phyloP scores from a whole-genome alignment of 2,329 filamentous ascomycete genomes.

The Colletotrichum neosansevieriae region DNA sequence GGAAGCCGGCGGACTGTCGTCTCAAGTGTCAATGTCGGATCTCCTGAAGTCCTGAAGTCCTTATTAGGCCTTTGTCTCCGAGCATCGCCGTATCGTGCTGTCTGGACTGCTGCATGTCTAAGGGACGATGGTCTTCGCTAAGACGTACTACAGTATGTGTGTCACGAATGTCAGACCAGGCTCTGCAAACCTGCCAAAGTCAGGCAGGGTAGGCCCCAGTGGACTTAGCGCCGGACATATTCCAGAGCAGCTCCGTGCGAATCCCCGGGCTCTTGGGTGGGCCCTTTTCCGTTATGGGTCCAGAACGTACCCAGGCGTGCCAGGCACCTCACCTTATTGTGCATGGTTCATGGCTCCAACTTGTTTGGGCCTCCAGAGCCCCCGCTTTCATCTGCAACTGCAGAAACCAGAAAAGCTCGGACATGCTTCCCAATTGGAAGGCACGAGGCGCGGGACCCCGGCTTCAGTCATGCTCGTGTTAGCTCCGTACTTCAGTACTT shows the following conservation, averaged over 20 bases:
- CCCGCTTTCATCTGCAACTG: constrained; percentile 24
- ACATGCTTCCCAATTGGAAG: constrained; percentile 41
- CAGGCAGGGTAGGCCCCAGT: constrained; percentile 16
- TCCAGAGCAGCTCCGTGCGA: constrained; percentile 37
- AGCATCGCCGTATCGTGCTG: neutral
- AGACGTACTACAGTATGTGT: constrained; percentile 37
- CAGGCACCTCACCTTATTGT: neutral
- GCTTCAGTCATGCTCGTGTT: constrained; percentile 14
- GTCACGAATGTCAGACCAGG: constrained; percentile 34
- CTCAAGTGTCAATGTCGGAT: neutral
- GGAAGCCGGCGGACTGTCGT: constrained; percentile 4
- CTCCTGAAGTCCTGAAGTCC: constrained; percentile 4
- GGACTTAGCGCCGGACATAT: constrained; percentile 30
- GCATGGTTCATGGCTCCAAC: neutral
- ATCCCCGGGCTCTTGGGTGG: constrained; percentile 10
- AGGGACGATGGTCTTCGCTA: constrained; percentile 30
- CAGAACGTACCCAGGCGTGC: neutral
- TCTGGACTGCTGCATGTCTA: constrained; percentile 19
- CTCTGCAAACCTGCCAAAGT: neutral
- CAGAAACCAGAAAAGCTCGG: constrained; percentile 39
- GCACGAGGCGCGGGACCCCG: constrained; percentile 23
- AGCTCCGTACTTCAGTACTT: too few relatives aligned
- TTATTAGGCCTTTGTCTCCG: neutral
- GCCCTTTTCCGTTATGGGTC: too few relatives aligned
- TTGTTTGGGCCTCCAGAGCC: neutral